Evolutionary conservation across 2,329 filamentous ascomycete species (phyloP).

Genomic region (Fusarium begoniae): DNA sequence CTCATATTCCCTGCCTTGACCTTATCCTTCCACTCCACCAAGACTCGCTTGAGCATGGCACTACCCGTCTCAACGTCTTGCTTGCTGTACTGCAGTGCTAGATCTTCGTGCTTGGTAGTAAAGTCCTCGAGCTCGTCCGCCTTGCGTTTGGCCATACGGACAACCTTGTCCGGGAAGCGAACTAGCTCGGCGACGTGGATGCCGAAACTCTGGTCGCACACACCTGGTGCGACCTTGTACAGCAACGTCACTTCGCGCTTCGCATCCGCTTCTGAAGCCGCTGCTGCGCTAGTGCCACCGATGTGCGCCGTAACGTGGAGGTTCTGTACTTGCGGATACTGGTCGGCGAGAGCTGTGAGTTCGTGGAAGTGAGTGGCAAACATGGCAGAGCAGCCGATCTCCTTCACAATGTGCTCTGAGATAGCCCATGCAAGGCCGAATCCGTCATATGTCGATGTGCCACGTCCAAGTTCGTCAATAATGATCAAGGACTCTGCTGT

Average conservation of each 20-base stretch:
- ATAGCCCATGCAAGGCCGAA: constrained; percentile 99
- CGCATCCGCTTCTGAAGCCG: constrained; percentile 47
- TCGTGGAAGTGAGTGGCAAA: constrained; percentile 99
- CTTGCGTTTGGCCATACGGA: constrained; percentile 99
- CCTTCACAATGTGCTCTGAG: constrained; percentile 94
- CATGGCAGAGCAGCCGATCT: constrained; percentile 92
- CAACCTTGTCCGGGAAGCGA: constrained; percentile 94
- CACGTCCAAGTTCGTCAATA: constrained; percentile 95
- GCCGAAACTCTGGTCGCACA: constrained; percentile 97
- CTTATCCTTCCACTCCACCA: constrained; percentile 87
- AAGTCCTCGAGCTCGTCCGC: constrained; percentile 99
- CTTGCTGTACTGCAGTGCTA: constrained; percentile 72
- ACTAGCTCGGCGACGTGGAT: constrained; percentile 98
- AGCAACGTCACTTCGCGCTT: constrained; percentile 91
- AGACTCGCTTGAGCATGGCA: constrained; percentile 81
- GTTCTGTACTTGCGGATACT: constrained; percentile 88
- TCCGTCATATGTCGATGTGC: constrained; percentile 97
- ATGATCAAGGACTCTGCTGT: constrained; percentile 97
- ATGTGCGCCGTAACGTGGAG: constrained; percentile 97
- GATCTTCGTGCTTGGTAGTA: constrained; percentile 76
- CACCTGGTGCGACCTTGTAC: constrained; percentile 94
- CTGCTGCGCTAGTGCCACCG: constrained; percentile 56
- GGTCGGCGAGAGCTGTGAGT: constrained; percentile 87
- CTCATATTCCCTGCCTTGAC: constrained; percentile 67
- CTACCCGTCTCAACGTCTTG: constrained; percentile 92